A percentile compares a stretch with the other conserved stretches of the same genome.
Evolutionary conservation across 352 stramenopile species (phyloP).

Genomic region (Pythium aquatile): DNA sequence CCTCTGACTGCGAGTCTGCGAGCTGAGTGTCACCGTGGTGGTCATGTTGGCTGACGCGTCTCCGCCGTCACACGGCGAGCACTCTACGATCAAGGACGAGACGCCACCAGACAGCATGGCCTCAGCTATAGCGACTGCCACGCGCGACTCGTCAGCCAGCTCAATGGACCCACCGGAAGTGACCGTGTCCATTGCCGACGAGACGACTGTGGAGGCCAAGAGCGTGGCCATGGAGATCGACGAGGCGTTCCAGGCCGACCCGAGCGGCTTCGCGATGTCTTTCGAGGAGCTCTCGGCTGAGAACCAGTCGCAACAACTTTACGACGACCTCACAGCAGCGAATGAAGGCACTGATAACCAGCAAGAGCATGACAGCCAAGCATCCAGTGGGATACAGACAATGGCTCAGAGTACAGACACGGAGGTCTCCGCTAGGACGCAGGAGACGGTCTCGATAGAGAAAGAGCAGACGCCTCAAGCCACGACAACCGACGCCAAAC

Average conservation of each 20-base stretch:
- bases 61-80: not conserved
- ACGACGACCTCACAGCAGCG: conserved; percentile 14
- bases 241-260: conserved; percentile 21
- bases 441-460: not conserved
- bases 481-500: not conserved
- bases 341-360: conserved; percentile 1
- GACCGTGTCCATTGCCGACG: conserved; percentile 3
- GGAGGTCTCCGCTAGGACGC: too few relatives aligned
- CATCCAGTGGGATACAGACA: not conserved
- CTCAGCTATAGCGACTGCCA: not conserved
- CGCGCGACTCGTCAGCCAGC: not conserved
- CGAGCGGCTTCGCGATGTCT: conserved; percentile 17
- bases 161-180: not conserved
- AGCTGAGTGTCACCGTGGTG: not conserved
- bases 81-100: not conserved
- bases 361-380: not conserved
- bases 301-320: conserved; percentile 19
- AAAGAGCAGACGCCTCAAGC: not conserved
- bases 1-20: not conserved
- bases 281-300: conserved; percentile 18
- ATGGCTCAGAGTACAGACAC: not conserved
- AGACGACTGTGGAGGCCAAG: not conserved
- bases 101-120: not conserved
- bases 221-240: conserved; percentile 17
- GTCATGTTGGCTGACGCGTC: conserved; percentile 8